These are phyloP conservation scores for Saccharomycopsis sp. DNA, from an alignment of 805 yeast genomes.

Conservation along the genomic window DNA sequence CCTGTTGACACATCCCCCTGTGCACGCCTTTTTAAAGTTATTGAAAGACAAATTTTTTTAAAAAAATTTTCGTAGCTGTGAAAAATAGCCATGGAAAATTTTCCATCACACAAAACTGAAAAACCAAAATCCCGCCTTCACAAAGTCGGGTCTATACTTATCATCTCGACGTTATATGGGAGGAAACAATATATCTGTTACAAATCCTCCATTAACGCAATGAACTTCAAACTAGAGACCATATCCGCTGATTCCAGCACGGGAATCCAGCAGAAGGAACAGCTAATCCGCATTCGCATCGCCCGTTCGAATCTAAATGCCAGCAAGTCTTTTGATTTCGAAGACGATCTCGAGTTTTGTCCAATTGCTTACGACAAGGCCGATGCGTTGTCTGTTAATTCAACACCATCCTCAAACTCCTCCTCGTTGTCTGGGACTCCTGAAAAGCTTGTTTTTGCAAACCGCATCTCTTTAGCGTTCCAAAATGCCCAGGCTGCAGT, in stretches of 20 bases:
- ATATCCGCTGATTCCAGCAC: background rate
- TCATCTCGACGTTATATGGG: too few relatives aligned
- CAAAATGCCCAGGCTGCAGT: slow-evolving; percentile 18
- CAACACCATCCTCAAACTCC: slow-evolving; percentile 14
- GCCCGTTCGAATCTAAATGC: slow-evolving; percentile 49
- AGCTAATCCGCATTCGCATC: slow-evolving; percentile 7
- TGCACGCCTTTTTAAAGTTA: too few relatives aligned
- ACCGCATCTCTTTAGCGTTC: background rate
- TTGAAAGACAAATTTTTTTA: background rate
- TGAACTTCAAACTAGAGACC: background rate
- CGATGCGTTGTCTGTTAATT: background rate
- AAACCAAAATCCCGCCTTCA: too few relatives aligned
- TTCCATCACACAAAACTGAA: background rate
- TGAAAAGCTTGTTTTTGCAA: slow-evolving; percentile 5
- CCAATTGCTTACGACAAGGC: slow-evolving; percentile 29
- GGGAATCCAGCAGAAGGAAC: background rate
- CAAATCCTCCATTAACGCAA: too few relatives aligned
- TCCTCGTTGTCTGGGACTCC: slow-evolving; percentile 16
- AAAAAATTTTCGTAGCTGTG: background rate
- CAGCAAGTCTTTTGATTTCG: slow-evolving; percentile 62
- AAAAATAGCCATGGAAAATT: background rate
- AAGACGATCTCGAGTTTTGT: slow-evolving; percentile 68
- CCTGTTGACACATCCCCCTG: too few relatives aligned
- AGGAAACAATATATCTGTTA: too few relatives aligned
- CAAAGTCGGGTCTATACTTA: too few relatives aligned